These are phyloP conservation scores for Citrus australasica DNA, from an alignment of 345 rosid genomes.

Conservation along the genomic window DNA sequence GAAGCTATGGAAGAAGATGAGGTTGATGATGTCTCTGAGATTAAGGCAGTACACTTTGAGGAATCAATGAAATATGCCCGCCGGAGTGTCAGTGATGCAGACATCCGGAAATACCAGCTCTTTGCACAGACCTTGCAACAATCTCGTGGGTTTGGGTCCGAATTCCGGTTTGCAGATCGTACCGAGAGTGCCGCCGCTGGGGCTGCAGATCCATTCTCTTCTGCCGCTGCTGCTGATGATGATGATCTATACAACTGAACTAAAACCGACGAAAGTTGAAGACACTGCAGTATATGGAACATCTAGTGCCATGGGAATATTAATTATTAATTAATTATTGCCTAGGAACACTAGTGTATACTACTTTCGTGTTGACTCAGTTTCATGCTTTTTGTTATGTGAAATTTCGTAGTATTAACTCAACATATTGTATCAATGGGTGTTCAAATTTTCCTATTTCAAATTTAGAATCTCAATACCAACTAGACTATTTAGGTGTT, in stretches of 20 bases:
- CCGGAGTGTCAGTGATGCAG: conserved; percentile 32
- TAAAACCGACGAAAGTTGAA: neutral
- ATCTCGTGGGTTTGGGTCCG: conserved; percentile 29
- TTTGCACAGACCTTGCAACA: conserved; percentile 37
- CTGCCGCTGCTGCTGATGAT: conserved; percentile 15
- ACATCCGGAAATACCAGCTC: conserved; percentile 28
- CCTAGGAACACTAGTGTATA: too few species aligned
- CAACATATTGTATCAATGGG: too few species aligned
- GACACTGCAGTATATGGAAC: neutral
- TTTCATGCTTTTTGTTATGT: too few species aligned
- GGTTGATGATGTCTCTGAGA: conserved; percentile 26
- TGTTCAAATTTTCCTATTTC: too few species aligned
- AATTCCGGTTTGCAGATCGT: conserved; percentile 24
- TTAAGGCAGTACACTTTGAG: conserved; percentile 31
- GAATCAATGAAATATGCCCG: conserved; percentile 35
- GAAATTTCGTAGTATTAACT: too few species aligned
- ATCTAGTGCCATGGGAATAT: neutral
- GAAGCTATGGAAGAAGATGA: conserved; percentile 42
- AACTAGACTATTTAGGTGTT: too few species aligned
- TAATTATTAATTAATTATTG: neutral
- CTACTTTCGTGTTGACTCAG: too few species aligned
- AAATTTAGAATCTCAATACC: too few species aligned
- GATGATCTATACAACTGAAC: conserved; percentile 18
- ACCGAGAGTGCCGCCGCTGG: conserved; percentile 7
- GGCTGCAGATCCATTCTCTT: conserved; percentile 20